These are phyloP conservation scores for Aphanomyces astaci DNA, from an alignment of 352 stramenopile genomes.

Conservation along the genomic window DNA sequence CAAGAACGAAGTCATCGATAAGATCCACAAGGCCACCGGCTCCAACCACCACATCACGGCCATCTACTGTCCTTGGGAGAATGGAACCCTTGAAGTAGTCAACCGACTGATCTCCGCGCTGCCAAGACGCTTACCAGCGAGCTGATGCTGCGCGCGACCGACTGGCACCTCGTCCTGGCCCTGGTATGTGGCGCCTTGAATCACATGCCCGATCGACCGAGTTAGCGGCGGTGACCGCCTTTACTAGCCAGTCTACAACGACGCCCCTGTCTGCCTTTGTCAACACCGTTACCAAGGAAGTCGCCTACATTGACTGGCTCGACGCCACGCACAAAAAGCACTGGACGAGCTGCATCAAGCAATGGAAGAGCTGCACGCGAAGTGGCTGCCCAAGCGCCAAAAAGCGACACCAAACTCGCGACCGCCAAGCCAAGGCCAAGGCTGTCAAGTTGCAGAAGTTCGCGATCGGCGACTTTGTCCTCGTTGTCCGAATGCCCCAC, in stretches of 20 bases:
- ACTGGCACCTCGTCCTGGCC: too few relatives aligned
- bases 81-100: slow-evolving; percentile 31
- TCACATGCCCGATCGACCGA: background rate
- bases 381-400: background rate
- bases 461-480: slow-evolving; percentile 15
- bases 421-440: background rate
- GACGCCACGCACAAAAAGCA: background rate
- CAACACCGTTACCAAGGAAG: slow-evolving; percentile 15
- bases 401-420: background rate
- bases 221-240: slow-evolving; percentile 9
- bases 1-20: too few relatives aligned
- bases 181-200: too few relatives aligned
- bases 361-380: background rate
- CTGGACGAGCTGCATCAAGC: background rate
- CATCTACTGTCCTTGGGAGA: slow-evolving; percentile 30
- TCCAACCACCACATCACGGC: slow-evolving; percentile 28
- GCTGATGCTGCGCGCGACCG: too few relatives aligned
- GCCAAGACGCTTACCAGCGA: slow-evolving; percentile 14
- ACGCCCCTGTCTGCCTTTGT: slow-evolving; percentile 15
- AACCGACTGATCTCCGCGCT: slow-evolving; percentile 27
- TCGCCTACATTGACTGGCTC: slow-evolving; percentile 3
- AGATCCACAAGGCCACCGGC: slow-evolving; percentile 19
- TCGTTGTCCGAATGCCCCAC: background rate
- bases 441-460: too few relatives aligned
- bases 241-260: background rate